phyloP scores from a whole-genome alignment of 2,329 filamentous ascomycete genomes.

The Fusarium haematococcum region DNA sequence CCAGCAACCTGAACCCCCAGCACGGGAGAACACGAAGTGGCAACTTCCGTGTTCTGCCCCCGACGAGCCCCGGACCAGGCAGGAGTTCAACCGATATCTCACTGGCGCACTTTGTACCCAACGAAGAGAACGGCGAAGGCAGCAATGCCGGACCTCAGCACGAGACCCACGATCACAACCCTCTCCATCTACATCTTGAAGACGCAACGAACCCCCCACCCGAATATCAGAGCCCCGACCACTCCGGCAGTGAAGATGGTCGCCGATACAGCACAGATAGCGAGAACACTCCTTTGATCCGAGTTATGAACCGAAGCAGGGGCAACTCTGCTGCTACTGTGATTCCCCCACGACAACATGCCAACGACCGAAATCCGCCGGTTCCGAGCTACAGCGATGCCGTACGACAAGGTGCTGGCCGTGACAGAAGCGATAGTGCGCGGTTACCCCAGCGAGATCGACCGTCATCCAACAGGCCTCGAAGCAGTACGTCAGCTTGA shows the following conservation, averaged over 20 bases:
- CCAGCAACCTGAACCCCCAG: conserved; percentile 65
- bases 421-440: conserved; percentile 41
- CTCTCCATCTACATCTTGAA: conserved; percentile 58
- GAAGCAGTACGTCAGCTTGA: conserved; percentile 36
- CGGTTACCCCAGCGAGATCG: conserved; percentile 34
- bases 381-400: conserved; percentile 88
- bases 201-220: conserved; percentile 74
- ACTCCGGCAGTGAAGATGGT: conserved; percentile 70
- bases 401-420: conserved; percentile 63
- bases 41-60: conserved; percentile 79
- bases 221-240: conserved; percentile 75
- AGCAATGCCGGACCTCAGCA: conserved; percentile 44
- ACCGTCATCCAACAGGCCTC: conserved; percentile 27
- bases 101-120: conserved; percentile 82
- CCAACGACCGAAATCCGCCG: conserved; percentile 62
- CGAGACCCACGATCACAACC: conserved; percentile 51
- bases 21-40: conserved; percentile 83
- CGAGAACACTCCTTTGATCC: conserved; percentile 66
- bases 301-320: conserved; percentile 62
- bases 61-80: conserved; percentile 88
- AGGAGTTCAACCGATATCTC: conserved; percentile 97
- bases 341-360: conserved; percentile 38
- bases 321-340: conserved; percentile 61
- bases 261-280: conserved; percentile 69
- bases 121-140: conserved; percentile 76